Percentiles rank a stretch among this genome's conserved stretches.
phyloP scores from a whole-genome alignment of 1,284 basidiomycete species.

The Malassezia sympodialis region DNA sequence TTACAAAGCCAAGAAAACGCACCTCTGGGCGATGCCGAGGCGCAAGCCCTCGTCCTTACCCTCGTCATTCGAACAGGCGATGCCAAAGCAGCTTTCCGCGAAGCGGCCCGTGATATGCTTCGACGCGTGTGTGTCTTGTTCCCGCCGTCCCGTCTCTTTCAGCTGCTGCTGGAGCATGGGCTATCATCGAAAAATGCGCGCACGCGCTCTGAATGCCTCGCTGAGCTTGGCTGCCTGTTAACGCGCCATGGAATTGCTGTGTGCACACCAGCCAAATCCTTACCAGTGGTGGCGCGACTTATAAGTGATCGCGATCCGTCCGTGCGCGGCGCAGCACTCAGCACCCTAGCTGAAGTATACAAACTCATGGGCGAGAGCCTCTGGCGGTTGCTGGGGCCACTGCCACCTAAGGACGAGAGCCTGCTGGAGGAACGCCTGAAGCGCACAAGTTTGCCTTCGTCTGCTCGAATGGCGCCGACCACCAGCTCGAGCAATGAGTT shows the following conservation, averaged over 20 bases:
- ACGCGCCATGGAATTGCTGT: constrained; percentile 73
- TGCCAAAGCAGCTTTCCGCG: constrained; percentile 50
- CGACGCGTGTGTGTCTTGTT: constrained; percentile 51
- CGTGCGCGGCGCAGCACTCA: constrained; percentile 72
- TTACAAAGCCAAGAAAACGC: constrained; percentile 64
- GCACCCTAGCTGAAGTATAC: constrained; percentile 72
- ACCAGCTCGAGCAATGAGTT: too few species aligned
- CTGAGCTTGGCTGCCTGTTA: constrained; percentile 67
- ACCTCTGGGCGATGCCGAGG: constrained; percentile 78
- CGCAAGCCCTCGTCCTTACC: constrained; percentile 76
- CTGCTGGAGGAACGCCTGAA: constrained; percentile 81
- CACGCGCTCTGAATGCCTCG: constrained; percentile 71
- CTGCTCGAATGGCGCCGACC: background rate
- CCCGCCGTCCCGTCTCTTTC: constrained; percentile 79
- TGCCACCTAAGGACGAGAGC: constrained; percentile 76
- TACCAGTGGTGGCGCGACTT: constrained; percentile 67
- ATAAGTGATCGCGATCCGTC: constrained; percentile 78
- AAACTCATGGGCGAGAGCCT: constrained; percentile 72
- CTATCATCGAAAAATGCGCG: constrained; percentile 79
- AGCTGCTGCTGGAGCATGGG: constrained; percentile 53
- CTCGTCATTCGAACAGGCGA: constrained; percentile 61
- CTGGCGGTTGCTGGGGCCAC: constrained; percentile 65
- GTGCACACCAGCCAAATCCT: constrained; percentile 62
- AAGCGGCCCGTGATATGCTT: constrained; percentile 52
- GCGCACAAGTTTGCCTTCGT: constrained; percentile 55